Evolutionary conservation across 768 basidiomycete genomes (phyloP).

Genomic region (Russula sp.): DNA sequence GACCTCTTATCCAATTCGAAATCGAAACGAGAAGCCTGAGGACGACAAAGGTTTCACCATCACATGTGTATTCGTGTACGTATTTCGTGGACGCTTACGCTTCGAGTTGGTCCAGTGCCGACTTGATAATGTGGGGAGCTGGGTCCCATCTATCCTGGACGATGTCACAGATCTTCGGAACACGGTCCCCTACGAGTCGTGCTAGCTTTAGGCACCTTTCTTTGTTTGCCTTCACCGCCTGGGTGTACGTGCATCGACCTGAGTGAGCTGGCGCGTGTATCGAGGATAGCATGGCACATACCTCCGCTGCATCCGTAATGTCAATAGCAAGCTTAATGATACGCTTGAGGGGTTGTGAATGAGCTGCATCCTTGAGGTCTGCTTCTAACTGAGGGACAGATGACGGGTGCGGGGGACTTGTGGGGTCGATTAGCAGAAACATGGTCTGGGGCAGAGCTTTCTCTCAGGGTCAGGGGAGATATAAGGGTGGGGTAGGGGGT

Average conservation of each 20-base stretch:
- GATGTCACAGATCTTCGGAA: background rate
- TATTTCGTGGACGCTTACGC: background rate
- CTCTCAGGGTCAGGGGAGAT: background rate
- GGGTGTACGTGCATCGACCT: background rate
- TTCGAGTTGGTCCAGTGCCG: background rate
- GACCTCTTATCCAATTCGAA: background rate
- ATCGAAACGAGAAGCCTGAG: background rate
- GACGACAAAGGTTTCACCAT: background rate
- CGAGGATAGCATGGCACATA: background rate
- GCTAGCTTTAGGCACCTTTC: background rate
- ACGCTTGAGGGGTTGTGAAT: background rate
- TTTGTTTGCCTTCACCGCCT: background rate
- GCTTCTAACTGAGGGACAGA: background rate
- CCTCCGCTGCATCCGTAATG: background rate
- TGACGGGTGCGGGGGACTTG: background rate
- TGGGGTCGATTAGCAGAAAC: background rate
- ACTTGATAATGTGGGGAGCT: background rate
- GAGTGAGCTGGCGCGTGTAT: background rate
- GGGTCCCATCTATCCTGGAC: background rate
- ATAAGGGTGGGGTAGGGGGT: background rate
- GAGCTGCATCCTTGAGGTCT: background rate
- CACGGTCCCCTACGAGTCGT: background rate
- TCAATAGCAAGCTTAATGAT: background rate
- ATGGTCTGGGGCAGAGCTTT: background rate
- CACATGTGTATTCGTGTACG: background rate